Conservation (phyloP, 2,329 filamentous ascomycete genomes). For the Pseudocercospora fuligena region DNA sequence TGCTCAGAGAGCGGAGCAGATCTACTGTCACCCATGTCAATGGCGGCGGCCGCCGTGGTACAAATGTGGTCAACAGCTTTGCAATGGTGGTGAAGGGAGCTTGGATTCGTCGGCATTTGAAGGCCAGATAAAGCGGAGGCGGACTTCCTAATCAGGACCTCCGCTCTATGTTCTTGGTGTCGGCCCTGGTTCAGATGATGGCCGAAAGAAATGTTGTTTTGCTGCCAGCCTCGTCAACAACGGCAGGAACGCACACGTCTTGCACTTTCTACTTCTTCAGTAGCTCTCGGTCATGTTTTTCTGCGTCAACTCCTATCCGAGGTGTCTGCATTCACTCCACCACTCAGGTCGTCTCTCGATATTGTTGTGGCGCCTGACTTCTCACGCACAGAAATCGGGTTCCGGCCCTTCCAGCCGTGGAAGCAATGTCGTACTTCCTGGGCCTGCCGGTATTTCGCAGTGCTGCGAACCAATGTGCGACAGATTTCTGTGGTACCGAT, state of each 20-base stretch:
- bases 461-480: conserved; percentile 9
- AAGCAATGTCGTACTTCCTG: not conserved
- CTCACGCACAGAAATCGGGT: not conserved
- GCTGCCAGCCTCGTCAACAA: no score
- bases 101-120: conserved; percentile 9
- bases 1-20: not conserved
- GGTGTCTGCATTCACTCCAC: not conserved
- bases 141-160: not conserved
- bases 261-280: not conserved
- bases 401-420: conserved; percentile 2
- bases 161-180: not conserved
- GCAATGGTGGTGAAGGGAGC: not conserved
- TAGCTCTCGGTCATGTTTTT: not conserved
- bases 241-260: not conserved
- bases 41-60: conserved; percentile 8
- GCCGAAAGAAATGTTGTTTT: not conserved
- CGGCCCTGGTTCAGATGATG: not conserved
- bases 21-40: conserved; percentile 11
- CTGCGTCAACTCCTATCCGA: not conserved
- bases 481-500: conserved; percentile 5
- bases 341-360: conserved; percentile 10
- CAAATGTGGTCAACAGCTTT: not conserved
- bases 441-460: not conserved
- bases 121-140: not conserved
- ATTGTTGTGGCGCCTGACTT: conserved; percentile 21